Base-by-base conservation (phyloP, 176 grass and related monocot species). In the maize (Zea mays) region DNA sequence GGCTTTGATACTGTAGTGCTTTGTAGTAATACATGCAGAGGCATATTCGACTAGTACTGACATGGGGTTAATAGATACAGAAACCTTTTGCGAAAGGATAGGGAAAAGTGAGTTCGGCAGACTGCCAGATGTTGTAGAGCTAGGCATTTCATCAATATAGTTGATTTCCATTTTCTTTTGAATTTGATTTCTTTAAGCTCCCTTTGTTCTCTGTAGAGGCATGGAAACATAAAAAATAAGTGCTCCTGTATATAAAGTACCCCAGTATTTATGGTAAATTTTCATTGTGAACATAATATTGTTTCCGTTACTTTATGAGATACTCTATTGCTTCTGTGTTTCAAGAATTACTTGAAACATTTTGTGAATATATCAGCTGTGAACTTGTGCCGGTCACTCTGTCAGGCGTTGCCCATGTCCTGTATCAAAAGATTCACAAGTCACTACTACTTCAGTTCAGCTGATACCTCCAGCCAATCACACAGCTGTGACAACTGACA, bases 1-100 rank as follows among this genome's bases (percentile, higher is more conserved):
- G 84, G 94, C 86, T 93, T 90, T 81, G 71, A 77, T 37, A 62
- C 56, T 69, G 50, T 72, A 81, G 65, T 73, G 64, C 37, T 74
- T 76, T 80, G 65, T 86, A 51, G 48, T 15, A 1, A 5, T 77
- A 59, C 37, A 43, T 74, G 52, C 74, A 82, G 17, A 82, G 17
- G 15, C 52, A 56, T 60, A 65, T 78, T 76, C 15, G 3, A 56
- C 41, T 54, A 83, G 67, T 76, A 80, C 56, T 77, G 84, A 71
- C 75, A 51, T 49, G 2, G 44, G 5, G 66, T 55, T 75, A 4
- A 58, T 39, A 88, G 79, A 47, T 80, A 67, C 12, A 81, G 67
- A 45, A 79, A 65, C 38, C 42, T 61, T 49, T 8, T 67, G 69
- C 43, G 63, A 83, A 81, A 80, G 64, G 79, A 73, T 19, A 48